Conservation (phyloP, 2,329 filamentous ascomycete genomes). For the Aspergillus ruber region DNA sequence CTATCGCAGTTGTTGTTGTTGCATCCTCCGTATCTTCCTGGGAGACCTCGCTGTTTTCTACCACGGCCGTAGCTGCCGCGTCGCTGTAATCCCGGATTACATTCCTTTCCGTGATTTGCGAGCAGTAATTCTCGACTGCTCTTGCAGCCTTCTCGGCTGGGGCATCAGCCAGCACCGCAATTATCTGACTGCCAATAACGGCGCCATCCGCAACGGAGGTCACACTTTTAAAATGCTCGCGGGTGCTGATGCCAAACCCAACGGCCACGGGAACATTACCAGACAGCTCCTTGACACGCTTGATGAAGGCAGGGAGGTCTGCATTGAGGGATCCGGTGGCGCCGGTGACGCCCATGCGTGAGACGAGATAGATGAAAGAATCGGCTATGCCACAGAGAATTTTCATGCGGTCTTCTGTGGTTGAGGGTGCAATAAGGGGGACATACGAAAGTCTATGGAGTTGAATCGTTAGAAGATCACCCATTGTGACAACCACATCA, state of each 20-base stretch:
- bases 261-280: conserved; percentile 88
- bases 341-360: conserved; percentile 92
- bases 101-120: conserved; percentile 54
- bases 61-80: conserved; percentile 48
- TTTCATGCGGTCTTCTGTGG: conserved; percentile 88
- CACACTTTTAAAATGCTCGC: conserved; percentile 85
- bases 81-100: conserved; percentile 44
- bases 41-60: conserved; percentile 55
- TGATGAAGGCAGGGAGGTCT: conserved; percentile 72
- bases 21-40: conserved; percentile 58
- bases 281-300: conserved; percentile 84
- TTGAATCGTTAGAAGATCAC: background rate
- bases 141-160: conserved; percentile 59
- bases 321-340: conserved; percentile 76
- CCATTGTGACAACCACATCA: background rate
- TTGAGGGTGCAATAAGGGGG: conserved; percentile 90
- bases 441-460: conserved; percentile 73
- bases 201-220: conserved; percentile 82
- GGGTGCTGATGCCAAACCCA: conserved; percentile 92
- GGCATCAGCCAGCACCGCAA: conserved; percentile 69
- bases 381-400: conserved; percentile 93
- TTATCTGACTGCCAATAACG: conserved; percentile 92
- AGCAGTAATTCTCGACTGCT: conserved; percentile 80
- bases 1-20: conserved; percentile 38
- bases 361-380: conserved; percentile 98